Base-by-base conservation (phyloP, 1,284 basidiomycete genomes). In the Marasmius oreades region DNA sequence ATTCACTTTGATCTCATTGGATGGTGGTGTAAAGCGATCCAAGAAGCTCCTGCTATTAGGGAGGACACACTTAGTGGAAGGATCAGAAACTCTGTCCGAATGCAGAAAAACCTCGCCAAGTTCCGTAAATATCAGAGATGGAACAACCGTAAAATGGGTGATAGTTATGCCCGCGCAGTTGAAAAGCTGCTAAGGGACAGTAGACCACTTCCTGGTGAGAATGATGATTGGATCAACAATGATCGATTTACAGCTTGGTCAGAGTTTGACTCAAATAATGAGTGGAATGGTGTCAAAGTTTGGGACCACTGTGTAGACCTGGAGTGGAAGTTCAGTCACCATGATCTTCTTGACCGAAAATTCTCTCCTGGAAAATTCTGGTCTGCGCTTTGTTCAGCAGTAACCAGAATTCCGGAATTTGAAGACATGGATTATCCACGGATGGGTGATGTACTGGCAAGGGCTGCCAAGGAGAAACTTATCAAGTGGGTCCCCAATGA, bases 361-460 rank as follows among this genome's bases (percentile, higher is more conserved):
- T 37, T 37, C 36, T 37, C 36, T 2, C 36, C 36, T 2, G 36
- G 36, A 37, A 37, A 37, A n/a, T n/a, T 37, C 5, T 37, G 36
- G 36, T 37, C 36, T 37, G 12, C n/a, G 12, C n/a, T 37, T n/a
- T 37, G 36, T 37, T 11, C 36, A 11, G 36, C 36, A 3, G 36
- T 12, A 12, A n/a, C 36, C 12, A n/a, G n/a, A 3, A n/a, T 37
- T 37, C 36, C 36, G 36, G 36, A 37, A 11, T 37, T 37, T 37
- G 36, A 37, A 5, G 36, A 37, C 3, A 37, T 37, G 33, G 48
- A 56, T 23, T 56, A 43, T 28, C 55, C 48, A 3, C 34, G 37
- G 2, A 56, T 56, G 34, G 55, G 55, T 20, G 26, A 56, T 33
- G 23, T 44, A 7, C 42, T 56, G 20, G 55, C 47, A 26, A 42